These are phyloP conservation scores for Prunus yedoensis DNA, from an alignment of 331 rosid species.

Conservation along the genomic window DNA sequence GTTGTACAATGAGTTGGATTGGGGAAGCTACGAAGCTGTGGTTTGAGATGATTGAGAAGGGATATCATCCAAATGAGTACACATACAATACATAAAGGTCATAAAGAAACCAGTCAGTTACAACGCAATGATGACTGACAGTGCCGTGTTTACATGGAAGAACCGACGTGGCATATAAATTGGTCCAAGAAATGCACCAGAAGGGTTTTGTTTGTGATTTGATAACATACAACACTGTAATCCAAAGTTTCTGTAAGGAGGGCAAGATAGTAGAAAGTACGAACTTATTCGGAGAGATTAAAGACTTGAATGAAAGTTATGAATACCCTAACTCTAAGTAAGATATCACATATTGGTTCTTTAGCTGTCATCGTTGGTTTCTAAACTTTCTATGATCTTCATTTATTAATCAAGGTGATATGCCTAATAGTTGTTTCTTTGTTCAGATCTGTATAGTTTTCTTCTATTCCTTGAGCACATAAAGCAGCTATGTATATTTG, in stretches of 20 bases:
- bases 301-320: not conserved
- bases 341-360: conserved; percentile 16
- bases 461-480: too few species aligned
- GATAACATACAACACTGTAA: conserved; percentile 50
- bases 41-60: conserved; percentile 75
- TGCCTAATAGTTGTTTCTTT: too few species aligned
- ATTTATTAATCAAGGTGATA: too few species aligned
- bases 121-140: conserved; percentile 41
- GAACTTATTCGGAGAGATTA: conserved; percentile 36
- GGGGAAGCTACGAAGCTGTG: conserved; percentile 70
- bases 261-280: conserved; percentile 42
- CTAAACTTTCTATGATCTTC: too few species aligned
- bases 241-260: conserved; percentile 44
- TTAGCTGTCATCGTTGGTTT: too few species aligned
- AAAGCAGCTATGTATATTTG: too few species aligned
- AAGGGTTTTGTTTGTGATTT: conserved; percentile 47
- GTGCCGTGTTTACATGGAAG: conserved; percentile 55
- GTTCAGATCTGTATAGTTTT: too few species aligned
- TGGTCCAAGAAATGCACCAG: conserved; percentile 55
- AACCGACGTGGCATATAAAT: conserved; percentile 43
- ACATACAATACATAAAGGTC: conserved; percentile 54
- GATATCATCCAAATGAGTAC: conserved; percentile 56
- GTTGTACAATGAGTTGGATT: conserved; percentile 44
- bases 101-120: conserved; percentile 40
- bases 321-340: not conserved